A percentile compares a stretch with the other conserved stretches of the same genome.
Conservation (phyloP, 2,329 filamentous ascomycete species). For the Alternaria alternata region DNA sequence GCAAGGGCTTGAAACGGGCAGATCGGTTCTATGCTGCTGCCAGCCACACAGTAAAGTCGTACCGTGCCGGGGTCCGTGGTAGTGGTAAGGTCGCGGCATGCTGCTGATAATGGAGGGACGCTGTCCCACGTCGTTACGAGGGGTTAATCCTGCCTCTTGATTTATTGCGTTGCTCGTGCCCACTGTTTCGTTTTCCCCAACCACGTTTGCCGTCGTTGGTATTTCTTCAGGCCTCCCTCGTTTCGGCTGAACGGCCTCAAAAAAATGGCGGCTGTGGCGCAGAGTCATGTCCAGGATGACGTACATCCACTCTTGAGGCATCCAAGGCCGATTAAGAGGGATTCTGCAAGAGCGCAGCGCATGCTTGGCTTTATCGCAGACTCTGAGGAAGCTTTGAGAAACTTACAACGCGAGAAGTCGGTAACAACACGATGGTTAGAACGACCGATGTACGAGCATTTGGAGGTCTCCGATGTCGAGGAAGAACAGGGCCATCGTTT, state of each 20-base stretch:
- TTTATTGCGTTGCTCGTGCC: constrained; percentile 28
- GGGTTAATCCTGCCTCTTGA: constrained; percentile 24
- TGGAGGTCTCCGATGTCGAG: constrained; percentile 27
- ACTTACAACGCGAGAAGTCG: constrained; percentile 33
- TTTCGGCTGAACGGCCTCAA: constrained; percentile 13
- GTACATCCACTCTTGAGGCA: constrained; percentile 37
- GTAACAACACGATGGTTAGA: constrained; percentile 40
- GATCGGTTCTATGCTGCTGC: constrained; percentile 30
- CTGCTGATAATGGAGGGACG: constrained; percentile 32
- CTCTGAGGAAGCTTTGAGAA: constrained; percentile 27
- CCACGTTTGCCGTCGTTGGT: constrained; percentile 13
- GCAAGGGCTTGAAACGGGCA: constrained; percentile 35
- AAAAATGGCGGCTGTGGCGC: constrained; percentile 33
- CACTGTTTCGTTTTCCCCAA: constrained; percentile 15
- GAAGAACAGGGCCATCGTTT: constrained; percentile 13
- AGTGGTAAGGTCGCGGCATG: constrained; percentile 24
- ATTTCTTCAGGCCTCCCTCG: constrained; percentile 10
- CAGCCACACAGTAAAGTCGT: constrained; percentile 31
- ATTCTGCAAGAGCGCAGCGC: constrained; percentile 38
- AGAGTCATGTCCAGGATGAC: constrained; percentile 25
- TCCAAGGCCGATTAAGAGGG: constrained; percentile 35
- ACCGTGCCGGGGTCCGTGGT: constrained; percentile 26
- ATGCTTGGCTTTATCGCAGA: constrained; percentile 37
- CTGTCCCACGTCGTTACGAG: constrained; percentile 33
- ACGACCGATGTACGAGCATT: constrained; percentile 34